Evolutionary conservation across 805 yeast genomes (phyloP).

Genomic region (Monosporozyma siamensis): DNA sequence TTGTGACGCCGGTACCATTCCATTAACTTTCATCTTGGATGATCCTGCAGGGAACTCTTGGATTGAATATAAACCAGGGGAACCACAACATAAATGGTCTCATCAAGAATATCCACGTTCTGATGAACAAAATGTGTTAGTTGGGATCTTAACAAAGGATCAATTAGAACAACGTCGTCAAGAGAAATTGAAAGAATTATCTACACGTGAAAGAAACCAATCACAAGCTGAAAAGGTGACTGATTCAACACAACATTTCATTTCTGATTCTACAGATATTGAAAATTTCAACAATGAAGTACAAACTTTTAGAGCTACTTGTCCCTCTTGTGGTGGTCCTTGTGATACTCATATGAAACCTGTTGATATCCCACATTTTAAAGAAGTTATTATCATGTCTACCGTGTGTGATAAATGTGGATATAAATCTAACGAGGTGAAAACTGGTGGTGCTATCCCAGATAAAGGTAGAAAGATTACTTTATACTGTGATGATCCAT

Average conservation of each 20-base stretch:
- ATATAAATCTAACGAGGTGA: constrained; percentile 92
- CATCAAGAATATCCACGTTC: constrained; percentile 73
- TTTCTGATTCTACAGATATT: constrained; percentile 66
- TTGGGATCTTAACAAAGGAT: constrained; percentile 68
- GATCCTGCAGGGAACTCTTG: constrained; percentile 98
- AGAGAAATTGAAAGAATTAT: constrained; percentile 16
- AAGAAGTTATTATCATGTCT: constrained; percentile 93
- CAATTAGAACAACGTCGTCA: constrained; percentile 36
- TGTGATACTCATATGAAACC: constrained; percentile 95
- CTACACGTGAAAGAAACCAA: constrained; percentile 31
- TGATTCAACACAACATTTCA: constrained; percentile 36
- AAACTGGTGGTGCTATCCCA: constrained; percentile 96
- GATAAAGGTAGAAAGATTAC: constrained; percentile 68
- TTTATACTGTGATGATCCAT: constrained; percentile 64
- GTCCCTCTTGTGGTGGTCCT: constrained; percentile 71
- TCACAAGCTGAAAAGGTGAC: constrained; percentile 16
- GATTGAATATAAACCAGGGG: constrained; percentile 84
- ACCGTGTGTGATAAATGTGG: constrained; percentile 91
- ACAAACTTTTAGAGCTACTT: constrained; percentile 84
- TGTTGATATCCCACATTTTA: constrained; percentile 94
- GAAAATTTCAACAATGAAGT: constrained; percentile 85
- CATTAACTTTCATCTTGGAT: constrained; percentile 69
- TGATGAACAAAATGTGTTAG: constrained; percentile 75
- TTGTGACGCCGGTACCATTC: constrained; percentile 62
- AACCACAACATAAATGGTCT: constrained; percentile 84